Conservation (phyloP, 1,284 basidiomycete species). For the Sporisorium exsertum region DNA sequence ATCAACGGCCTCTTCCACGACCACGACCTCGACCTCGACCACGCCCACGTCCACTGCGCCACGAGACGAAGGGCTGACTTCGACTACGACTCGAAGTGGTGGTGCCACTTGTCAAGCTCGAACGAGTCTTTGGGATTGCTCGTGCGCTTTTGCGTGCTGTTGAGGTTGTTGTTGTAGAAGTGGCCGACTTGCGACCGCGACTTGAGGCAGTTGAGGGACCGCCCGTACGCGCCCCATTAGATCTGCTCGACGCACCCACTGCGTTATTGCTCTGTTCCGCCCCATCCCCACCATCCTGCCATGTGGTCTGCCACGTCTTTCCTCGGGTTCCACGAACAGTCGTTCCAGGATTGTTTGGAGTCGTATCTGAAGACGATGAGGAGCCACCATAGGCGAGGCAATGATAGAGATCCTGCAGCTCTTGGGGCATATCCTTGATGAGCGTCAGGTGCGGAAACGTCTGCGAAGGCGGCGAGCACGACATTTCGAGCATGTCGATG, state of each 20-base stretch:
- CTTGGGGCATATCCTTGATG: slow-evolving; percentile 41
- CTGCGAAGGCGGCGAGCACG: slow-evolving; percentile 31
- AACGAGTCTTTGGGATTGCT: slow-evolving; percentile 7
- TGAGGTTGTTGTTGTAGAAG: not conserved
- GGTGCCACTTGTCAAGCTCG: not conserved
- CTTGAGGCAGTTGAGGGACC: not conserved
- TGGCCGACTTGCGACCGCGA: slow-evolving; percentile 12
- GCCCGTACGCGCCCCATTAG: not conserved
- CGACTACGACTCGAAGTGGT: slow-evolving; percentile 7
- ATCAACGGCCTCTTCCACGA: slow-evolving; percentile 1
- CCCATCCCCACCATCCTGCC: slow-evolving; percentile 16
- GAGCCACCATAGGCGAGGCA: slow-evolving; percentile 31
- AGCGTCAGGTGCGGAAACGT: slow-evolving; percentile 18
- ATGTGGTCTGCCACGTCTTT: slow-evolving; percentile 48
- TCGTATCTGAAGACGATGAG: slow-evolving; percentile 2
- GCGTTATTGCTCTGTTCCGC: not conserved
- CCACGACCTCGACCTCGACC: slow-evolving; percentile 11
- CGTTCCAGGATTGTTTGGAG: slow-evolving; percentile 1
- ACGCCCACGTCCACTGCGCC: slow-evolving; percentile 3
- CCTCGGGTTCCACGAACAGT: slow-evolving; percentile 30
- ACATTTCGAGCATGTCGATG: slow-evolving; percentile 19
- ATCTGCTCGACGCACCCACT: slow-evolving; percentile 1
- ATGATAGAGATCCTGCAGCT: slow-evolving; percentile 30
- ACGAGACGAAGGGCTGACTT: slow-evolving; percentile 19
- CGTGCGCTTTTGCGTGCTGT: slow-evolving; percentile 9